Conservation (phyloP, 768 basidiomycete genomes). For the Suillus lakei region DNA sequence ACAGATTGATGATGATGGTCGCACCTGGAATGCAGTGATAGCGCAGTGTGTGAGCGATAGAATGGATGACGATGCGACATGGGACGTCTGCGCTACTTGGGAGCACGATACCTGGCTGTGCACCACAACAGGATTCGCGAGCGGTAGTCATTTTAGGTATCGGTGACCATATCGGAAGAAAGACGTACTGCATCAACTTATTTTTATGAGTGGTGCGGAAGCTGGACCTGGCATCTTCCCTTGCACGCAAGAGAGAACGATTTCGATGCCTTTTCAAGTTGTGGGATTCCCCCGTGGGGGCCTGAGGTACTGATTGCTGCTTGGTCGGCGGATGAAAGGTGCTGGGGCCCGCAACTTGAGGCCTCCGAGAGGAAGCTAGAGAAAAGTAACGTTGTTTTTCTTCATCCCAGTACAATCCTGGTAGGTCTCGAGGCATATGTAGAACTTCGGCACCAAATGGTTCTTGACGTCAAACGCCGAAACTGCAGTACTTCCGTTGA, state of each 20-base stretch:
- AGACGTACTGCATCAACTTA: slow-evolving; percentile 31
- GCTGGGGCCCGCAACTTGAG: neutral
- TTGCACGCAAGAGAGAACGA: slow-evolving; percentile 4
- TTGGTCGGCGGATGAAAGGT: slow-evolving; percentile 7
- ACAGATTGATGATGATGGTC: slow-evolving; percentile 14
- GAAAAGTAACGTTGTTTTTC: slow-evolving; percentile 61
- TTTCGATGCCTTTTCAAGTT: neutral
- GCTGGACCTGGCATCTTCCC: neutral
- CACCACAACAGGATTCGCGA: neutral
- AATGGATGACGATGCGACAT: slow-evolving; percentile 29
- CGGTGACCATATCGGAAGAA: neutral
- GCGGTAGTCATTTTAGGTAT: neutral
- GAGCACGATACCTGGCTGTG: slow-evolving; percentile 46
- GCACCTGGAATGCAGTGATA: slow-evolving; percentile 54
- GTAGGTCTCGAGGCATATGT: slow-evolving; percentile 53
- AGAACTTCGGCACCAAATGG: neutral
- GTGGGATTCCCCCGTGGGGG: neutral
- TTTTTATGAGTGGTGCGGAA: slow-evolving; percentile 25
- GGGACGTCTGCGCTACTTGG: slow-evolving; percentile 45
- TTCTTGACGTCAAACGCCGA: neutral
- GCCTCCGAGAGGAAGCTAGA: slow-evolving; percentile 39
- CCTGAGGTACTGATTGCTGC: slow-evolving; percentile 1
- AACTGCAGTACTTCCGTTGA: neutral
- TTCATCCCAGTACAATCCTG: slow-evolving; percentile 63
- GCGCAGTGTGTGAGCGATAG: slow-evolving; percentile 37